Evolutionary conservation across 1,139 yeast genomes (phyloP), one percentile per base, ranked within the genome.

Genomic region (Protomyces macrosporus): DNA sequence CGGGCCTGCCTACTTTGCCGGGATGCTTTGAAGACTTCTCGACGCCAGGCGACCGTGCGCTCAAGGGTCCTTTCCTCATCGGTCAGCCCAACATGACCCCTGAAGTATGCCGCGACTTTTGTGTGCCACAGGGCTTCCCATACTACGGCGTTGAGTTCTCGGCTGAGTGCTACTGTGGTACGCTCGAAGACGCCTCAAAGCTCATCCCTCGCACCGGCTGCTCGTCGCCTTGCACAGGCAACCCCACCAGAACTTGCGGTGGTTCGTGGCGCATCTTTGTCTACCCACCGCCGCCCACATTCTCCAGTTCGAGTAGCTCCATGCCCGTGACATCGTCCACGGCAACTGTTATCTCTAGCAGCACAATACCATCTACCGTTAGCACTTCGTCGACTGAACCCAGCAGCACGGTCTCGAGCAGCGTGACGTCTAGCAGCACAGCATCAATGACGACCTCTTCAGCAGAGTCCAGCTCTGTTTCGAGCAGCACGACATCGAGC

Each of bases 81-180:
- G 12, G 12, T 36, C 39, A 36, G 39, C 39, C 39, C 9, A 45
- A 54, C 39, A 40, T 36, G 35, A 55, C 60, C 42, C 45, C 33
- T 14, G 60, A 45, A 10, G n/a, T 40, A 14, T 55, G 60, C 45
- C 40, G 35, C 39, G 39, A 33, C 23, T 55, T 42, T 52, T 55
- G 60, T 45, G 35, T 34, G 30, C 16, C 48, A 2, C 60, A 55
- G 35, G 60, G 60, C n/a, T 55, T 34, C 53, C 53, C 60, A 33
- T 55, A 45, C 53, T 45, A 51, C 42, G 60, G 60, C 34, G 34
- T 40, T 52, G 60, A 55, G 45, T 55, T 42, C 60, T 42, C 34
- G 42, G 6, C 9, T 14, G 60, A 55, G 40, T 55, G 60, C 40
- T 55, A 37, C 53, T 53, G 56, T 16, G 35, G 51, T 36, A 36